These are phyloP conservation scores for Irpex lacteus DNA, from an alignment of 1,284 basidiomycete genomes.

Conservation along the genomic window DNA sequence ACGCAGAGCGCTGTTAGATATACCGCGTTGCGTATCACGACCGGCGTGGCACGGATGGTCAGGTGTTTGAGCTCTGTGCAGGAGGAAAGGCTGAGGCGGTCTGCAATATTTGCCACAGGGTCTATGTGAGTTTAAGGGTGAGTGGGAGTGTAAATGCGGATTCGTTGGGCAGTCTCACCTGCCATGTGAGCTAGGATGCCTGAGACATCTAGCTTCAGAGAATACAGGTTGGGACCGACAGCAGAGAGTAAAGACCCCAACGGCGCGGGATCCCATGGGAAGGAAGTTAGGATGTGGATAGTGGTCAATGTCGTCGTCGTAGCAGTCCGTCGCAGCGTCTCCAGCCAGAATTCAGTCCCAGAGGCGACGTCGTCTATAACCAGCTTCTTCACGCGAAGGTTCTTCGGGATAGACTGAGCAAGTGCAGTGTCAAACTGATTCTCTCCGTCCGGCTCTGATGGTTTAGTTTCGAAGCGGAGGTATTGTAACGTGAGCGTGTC, in stretches of 20 bases:
- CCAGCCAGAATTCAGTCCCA: not conserved
- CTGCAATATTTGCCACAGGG: not conserved
- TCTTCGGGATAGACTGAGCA: not conserved
- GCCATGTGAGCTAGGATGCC: not conserved
- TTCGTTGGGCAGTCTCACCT: not conserved
- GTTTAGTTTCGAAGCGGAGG: constrained; percentile 1
- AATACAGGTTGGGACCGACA: not conserved
- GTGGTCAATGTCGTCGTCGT: not conserved
- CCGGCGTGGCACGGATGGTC: not conserved
- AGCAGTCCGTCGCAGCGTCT: not conserved
- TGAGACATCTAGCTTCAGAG: not conserved
- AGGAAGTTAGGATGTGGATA: not conserved
- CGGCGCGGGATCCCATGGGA: not conserved
- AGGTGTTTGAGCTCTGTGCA: not conserved
- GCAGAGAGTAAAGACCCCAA: not conserved
- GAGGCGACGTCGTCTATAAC: not conserved
- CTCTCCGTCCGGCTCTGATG: not conserved
- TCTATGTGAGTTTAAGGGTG: not conserved
- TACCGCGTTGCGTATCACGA: not conserved
- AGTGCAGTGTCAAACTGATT: not conserved
- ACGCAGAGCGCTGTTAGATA: not conserved
- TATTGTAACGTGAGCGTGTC: not conserved
- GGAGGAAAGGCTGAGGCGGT: not conserved
- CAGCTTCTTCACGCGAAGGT: not conserved
- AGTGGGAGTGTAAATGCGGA: not conserved